These are phyloP conservation scores for Heliamphora exappendiculata DNA, from an alignment of 148 eudicot species.

Conservation along the genomic window DNA sequence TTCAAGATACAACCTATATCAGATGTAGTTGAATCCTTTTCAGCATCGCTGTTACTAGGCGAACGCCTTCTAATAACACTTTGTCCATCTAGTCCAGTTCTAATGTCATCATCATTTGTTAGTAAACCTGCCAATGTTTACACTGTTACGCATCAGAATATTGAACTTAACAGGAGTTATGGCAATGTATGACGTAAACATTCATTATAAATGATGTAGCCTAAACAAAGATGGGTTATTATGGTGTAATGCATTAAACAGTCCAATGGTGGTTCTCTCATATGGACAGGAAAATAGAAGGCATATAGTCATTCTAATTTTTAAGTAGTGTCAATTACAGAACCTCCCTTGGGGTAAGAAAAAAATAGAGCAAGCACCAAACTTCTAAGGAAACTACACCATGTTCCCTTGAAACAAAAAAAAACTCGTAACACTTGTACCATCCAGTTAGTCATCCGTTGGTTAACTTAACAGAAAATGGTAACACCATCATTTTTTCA, in stretches of 20 bases:
- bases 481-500: too few species aligned
- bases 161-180: neutral
- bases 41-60: conserved; percentile 19
- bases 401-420: too few species aligned
- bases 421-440: too few species aligned
- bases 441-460: too few species aligned
- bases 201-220: neutral
- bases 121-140: conserved; percentile 28
- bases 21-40: conserved; percentile 24
- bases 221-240: neutral
- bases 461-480: too few species aligned
- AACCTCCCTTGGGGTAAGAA: too few species aligned
- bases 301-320: neutral
- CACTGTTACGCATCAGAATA: neutral
- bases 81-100: conserved; percentile 24
- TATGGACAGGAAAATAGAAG: neutral
- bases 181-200: neutral
- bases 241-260: neutral
- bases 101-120: conserved; percentile 45
- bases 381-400: too few species aligned
- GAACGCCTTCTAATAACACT: conserved; percentile 9
- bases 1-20: conserved; percentile 49
- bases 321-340: too few species aligned
- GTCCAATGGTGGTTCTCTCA: neutral
- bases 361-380: too few species aligned